These are phyloP conservation scores for Eleusine indica DNA, from an alignment of 176 grass and related monocot species.

Conservation along the genomic window DNA sequence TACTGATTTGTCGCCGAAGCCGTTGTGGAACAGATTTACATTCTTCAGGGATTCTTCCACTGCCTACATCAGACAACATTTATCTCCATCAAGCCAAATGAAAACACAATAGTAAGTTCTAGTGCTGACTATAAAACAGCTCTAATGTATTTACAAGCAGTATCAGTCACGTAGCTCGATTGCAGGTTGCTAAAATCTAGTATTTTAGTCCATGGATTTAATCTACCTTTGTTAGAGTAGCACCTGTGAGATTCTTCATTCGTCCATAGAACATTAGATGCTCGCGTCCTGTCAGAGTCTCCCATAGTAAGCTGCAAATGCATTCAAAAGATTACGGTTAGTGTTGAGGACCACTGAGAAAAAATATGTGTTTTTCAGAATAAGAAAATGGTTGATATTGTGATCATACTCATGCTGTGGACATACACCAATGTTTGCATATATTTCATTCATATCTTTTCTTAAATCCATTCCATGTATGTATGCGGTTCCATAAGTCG, in stretches of 20 bases:
- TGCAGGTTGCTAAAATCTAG: neutral
- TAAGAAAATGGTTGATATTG: neutral
- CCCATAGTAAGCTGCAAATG: constrained; percentile 85
- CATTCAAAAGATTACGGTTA: neutral
- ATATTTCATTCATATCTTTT: constrained; percentile 71
- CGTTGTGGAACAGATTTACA: constrained; percentile 73
- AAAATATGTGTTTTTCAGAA: neutral
- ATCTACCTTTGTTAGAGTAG: constrained; percentile 64
- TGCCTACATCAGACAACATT: constrained; percentile 46
- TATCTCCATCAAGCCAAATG: constrained; percentile 7
- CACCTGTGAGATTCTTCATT: constrained; percentile 83
- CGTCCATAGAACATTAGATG: constrained; percentile 87
- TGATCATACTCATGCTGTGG: constrained; percentile 84
- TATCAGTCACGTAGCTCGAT: neutral
- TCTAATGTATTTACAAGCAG: neutral
- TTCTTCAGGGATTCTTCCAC: constrained; percentile 75
- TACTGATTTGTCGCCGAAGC: constrained; percentile 79
- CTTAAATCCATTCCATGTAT: constrained; percentile 80
- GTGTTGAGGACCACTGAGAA: neutral
- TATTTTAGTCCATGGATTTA: constrained; percentile 10
- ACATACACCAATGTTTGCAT: constrained; percentile 79
- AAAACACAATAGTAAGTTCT: neutral
- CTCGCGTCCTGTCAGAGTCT: constrained; percentile 71
- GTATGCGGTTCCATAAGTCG: constrained; percentile 77
- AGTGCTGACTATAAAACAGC: neutral